Conservation (phyloP, 2,329 filamentous ascomycete genomes). For the Colletotrichum acutatum region DNA sequence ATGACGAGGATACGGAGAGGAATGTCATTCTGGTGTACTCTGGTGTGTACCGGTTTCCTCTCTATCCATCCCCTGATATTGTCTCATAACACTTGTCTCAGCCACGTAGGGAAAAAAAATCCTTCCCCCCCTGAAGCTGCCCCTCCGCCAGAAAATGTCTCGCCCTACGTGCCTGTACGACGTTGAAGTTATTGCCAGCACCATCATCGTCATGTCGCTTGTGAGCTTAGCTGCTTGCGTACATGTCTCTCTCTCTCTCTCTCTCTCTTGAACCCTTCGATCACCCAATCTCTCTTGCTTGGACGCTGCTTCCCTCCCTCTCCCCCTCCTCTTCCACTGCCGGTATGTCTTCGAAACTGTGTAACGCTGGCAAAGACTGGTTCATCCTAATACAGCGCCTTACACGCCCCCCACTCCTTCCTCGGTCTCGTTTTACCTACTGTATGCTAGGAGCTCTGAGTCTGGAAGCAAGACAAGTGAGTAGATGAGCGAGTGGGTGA, state of each 20-base stretch:
- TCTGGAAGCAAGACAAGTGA: no score
- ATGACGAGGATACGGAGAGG: neutral
- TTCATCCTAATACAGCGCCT: neutral
- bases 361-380: neutral
- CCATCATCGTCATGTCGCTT: neutral
- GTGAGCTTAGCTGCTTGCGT: neutral
- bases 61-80: neutral
- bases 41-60: neutral
- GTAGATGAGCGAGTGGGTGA: no score
- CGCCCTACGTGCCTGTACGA: neutral
- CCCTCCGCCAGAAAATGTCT: neutral
- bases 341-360: neutral
- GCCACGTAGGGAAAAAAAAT: neutral
- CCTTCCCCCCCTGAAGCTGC: neutral
- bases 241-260: neutral
- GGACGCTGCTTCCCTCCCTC: neutral
- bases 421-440: no score
- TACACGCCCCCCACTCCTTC: neutral
- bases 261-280: neutral
- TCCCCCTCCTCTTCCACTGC: neutral
- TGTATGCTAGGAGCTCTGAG: no score
- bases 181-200: neutral
- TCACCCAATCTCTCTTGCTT: neutral
- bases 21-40: neutral
- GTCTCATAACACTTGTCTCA: neutral